Evolutionary conservation across 148 eudicot genomes (phyloP).

Genomic region (Cornus florida): DNA sequence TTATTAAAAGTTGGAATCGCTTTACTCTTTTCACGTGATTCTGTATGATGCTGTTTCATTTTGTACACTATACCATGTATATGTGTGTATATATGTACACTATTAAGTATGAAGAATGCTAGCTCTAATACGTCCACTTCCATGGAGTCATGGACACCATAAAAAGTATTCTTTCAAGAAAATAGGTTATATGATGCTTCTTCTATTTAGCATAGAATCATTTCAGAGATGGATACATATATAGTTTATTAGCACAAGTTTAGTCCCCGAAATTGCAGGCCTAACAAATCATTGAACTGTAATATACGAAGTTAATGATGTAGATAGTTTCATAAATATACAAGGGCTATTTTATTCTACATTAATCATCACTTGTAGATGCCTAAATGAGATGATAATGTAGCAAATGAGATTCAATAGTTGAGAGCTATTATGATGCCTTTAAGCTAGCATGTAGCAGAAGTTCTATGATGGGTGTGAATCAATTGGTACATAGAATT

Average conservation of each 20-base stretch:
- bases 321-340: no score
- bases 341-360: no score
- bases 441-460: neutral
- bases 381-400: neutral
- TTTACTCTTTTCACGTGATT: constrained; percentile 34
- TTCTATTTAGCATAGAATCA: no score
- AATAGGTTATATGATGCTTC: neutral
- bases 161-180: neutral
- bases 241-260: no score
- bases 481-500: neutral
- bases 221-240: no score
- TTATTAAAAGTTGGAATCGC: constrained; percentile 18
- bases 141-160: neutral
- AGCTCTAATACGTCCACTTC: neutral
- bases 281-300: no score
- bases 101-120: neutral
- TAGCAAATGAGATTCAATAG: neutral
- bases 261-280: no score
- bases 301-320: no score
- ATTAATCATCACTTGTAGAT: no score
- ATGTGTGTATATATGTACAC: neutral
- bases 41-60: constrained; percentile 23
- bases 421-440: neutral
- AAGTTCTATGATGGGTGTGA: neutral
- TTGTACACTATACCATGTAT: neutral